phyloP scores from a whole-genome alignment of 805 yeast species.

The Lipomyces chichibuensis region DNA sequence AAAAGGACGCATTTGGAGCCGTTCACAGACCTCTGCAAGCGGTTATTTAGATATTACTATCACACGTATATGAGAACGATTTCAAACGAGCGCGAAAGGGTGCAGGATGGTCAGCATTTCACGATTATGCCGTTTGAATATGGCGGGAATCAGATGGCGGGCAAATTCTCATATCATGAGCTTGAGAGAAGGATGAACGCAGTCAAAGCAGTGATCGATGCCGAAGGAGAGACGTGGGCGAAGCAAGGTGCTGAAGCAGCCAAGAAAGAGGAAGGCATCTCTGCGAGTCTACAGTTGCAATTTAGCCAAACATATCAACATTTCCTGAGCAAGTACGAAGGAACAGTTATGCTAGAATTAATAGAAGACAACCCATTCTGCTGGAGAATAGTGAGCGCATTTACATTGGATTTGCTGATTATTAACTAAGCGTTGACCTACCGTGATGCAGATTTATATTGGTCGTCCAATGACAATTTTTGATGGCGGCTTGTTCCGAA shows the following conservation, averaged over 20 bases:
- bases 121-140: slow-evolving; percentile 21
- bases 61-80: slow-evolving; percentile 12
- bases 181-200: slow-evolving; percentile 17
- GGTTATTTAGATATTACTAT: slow-evolving; percentile 18
- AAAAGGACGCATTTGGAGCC: slow-evolving; percentile 8
- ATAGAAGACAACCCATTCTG: slow-evolving; percentile 22
- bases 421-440: neutral
- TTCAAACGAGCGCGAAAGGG: neutral
- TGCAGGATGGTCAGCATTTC: slow-evolving; percentile 2
- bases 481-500: slow-evolving; percentile 23
- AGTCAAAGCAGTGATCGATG: slow-evolving; percentile 12
- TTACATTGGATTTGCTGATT: neutral
- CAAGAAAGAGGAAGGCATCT: slow-evolving; percentile 3
- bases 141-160: slow-evolving; percentile 16
- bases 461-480: slow-evolving; percentile 24
- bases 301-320: neutral
- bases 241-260: slow-evolving; percentile 13
- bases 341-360: slow-evolving; percentile 22
- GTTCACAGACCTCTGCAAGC: slow-evolving; percentile 20
- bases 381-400: slow-evolving; percentile 13
- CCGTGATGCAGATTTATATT: slow-evolving; percentile 4
- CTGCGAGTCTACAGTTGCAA: slow-evolving; percentile 11
- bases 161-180: slow-evolving; percentile 11
- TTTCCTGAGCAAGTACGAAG: slow-evolving; percentile 11
- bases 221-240: slow-evolving; percentile 21